Base-by-base conservation (phyloP, 2,329 filamentous ascomycete genomes). In the Colletotrichum theobromicola region DNA sequence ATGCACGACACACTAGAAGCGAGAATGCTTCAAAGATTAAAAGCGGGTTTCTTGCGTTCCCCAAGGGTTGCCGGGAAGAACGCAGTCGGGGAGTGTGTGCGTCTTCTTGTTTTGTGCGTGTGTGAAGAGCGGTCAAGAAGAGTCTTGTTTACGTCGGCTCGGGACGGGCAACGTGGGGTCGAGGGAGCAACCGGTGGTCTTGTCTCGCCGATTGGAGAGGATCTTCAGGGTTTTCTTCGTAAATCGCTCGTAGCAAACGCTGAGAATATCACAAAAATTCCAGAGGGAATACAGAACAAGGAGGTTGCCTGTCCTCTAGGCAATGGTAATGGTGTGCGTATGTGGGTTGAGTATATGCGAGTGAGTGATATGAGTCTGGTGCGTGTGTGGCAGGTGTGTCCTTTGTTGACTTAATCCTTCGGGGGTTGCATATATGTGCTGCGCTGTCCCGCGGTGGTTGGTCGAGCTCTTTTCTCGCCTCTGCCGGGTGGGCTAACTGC, bases 361-460 rank as follows among this genome's bases (percentile, higher is more conserved):
- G n/a, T 50, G 42, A 50, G 42, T 50, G 42, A 50, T 50, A 50
- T 50, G 42, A 50, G n/a, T 21, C 42, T 50, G 42, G n/a, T 21
- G 42, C 10, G 42, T 46, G 7, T 26, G 53, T 28, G 26, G 24
- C 26, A 12, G n/a, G 34, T 62, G 8, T 16, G 30, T 62, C 18
- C n/a, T 35, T 58, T 70, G 67, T 72, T 60, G 70, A 67, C 70
- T 72, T 62, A 61, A 28, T 60, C 28, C 53, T 42, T 68, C 10
- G 24, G 24, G 53, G 65, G 55, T 68, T 68, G 66, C 66, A 61
- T 68, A 67, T 68, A 72, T 72, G 57, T 67, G 74, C 37, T 76
- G 73, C 63, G 74, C 32, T 76, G 72, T 76, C 74, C 65, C 62
- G 34, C 46, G 67, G 74, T 76, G 74, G 74, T 75, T 76, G 74